Evolutionary conservation across 31 red algal species (phyloP).

Genomic region (Endocladia muricata): DNA sequence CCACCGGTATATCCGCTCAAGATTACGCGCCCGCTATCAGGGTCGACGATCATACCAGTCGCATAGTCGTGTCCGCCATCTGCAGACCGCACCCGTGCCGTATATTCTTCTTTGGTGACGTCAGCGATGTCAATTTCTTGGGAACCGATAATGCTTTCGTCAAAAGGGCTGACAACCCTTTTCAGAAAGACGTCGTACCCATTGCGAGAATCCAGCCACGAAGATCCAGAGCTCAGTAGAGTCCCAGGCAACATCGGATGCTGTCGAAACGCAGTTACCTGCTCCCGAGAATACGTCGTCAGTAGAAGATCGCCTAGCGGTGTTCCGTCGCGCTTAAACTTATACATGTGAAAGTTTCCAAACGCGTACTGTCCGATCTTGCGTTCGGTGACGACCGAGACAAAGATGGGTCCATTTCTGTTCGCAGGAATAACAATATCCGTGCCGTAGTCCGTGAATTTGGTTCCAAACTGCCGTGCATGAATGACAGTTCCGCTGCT

Average conservation of each 20-base stretch:
- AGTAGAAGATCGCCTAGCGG: conserved; percentile 48
- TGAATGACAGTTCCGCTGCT: conserved; percentile 27
- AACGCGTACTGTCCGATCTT: conserved; percentile 54
- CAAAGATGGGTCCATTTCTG: conserved; percentile 42
- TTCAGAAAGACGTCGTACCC: conserved; percentile 68
- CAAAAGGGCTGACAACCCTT: conserved; percentile 38
- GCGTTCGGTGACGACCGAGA: conserved; percentile 39
- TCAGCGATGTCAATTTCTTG: conserved; percentile 58
- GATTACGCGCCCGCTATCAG: conserved; percentile 35
- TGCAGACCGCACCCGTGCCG: conserved; percentile 29
- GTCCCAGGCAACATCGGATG: conserved; percentile 45
- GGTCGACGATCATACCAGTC: conserved; percentile 30
- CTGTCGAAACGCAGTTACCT: conserved; percentile 33
- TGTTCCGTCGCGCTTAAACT: conserved; percentile 19
- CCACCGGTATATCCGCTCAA: conserved; percentile 52
- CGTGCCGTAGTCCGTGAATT: conserved; percentile 46
- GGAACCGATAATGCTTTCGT: conserved; percentile 17
- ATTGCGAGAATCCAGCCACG: conserved; percentile 49
- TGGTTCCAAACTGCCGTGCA: conserved; percentile 39
- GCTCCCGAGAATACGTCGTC: conserved; percentile 45
- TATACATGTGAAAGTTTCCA: conserved; percentile 72
- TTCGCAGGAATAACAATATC: conserved; percentile 23
- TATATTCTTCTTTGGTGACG: conserved; percentile 38
- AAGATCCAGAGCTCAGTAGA: conserved; percentile 38
- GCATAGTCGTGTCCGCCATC: conserved; percentile 58